phyloP scores from a whole-genome alignment of 2,329 filamentous ascomycete genomes.

The Rasamsonia emersonii region DNA sequence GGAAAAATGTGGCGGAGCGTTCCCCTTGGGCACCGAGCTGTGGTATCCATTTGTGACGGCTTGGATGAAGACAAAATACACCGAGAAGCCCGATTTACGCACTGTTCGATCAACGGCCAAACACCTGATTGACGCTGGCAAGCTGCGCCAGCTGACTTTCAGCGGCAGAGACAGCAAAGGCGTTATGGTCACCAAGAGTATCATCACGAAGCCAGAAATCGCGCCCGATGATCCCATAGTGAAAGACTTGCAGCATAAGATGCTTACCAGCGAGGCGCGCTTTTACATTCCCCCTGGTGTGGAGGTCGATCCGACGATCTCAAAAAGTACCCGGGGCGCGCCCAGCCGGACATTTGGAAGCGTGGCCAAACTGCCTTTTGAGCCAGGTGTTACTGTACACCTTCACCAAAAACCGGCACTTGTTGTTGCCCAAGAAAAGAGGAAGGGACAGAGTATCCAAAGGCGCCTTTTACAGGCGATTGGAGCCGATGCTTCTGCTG shows the following conservation, averaged over 20 bases:
- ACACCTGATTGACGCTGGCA: conserved; percentile 41
- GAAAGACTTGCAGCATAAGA: conserved; percentile 40
- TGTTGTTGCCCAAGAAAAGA: conserved; percentile 20
- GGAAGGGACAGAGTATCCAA: conserved; percentile 17
- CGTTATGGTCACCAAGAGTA: conserved; percentile 39
- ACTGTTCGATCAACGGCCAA: conserved; percentile 46
- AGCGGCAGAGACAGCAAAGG: conserved; percentile 41
- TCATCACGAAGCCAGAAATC: conserved; percentile 42
- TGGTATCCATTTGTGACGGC: conserved; percentile 45
- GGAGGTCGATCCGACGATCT: conserved; percentile 28
- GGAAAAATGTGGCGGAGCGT: conserved; percentile 46
- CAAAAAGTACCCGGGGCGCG: conserved; percentile 16
- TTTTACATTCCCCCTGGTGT: conserved; percentile 38
- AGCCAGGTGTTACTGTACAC: conserved; percentile 25
- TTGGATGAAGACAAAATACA: conserved; percentile 41
- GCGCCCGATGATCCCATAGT: conserved; percentile 38
- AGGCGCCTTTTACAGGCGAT: conserved; percentile 16
- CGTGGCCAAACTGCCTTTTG: conserved; percentile 20
- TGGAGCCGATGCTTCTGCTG: conserved; percentile 9
- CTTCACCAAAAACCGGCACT: conserved; percentile 28
- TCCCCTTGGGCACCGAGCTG: conserved; percentile 48
- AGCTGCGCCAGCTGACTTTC: conserved; percentile 46
- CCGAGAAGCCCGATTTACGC: conserved; percentile 42
- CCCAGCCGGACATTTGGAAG: conserved; percentile 7
- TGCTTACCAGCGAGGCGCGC: conserved; percentile 37